Conservation (phyloP, 768 basidiomycete genomes). For the Pleurotus salmoneostramineus region DNA sequence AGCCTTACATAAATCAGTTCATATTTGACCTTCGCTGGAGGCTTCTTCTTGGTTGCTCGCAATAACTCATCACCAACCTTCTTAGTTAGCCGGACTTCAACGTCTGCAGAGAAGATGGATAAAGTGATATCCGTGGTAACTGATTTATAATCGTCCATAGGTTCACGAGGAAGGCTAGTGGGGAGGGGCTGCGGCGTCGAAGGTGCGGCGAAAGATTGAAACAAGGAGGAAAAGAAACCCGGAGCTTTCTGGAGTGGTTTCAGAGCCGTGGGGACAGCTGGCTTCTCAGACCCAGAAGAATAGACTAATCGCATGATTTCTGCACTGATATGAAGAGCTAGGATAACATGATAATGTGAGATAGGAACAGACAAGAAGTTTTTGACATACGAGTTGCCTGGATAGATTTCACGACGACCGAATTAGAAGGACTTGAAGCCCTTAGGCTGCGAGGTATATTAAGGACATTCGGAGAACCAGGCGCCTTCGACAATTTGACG, state of each 20-base stretch:
- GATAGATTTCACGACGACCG: slow-evolving; percentile 70
- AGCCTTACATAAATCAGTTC: slow-evolving; percentile 78
- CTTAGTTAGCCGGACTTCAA: slow-evolving; percentile 60
- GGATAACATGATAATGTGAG: not conserved
- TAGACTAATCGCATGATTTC: slow-evolving; percentile 82
- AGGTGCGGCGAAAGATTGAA: slow-evolving; percentile 24
- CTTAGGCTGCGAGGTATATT: slow-evolving; percentile 55
- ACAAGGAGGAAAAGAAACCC: slow-evolving; percentile 49
- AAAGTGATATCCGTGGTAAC: slow-evolving; percentile 55
- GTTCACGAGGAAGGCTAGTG: slow-evolving; percentile 27
- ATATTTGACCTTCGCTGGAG: slow-evolving; percentile 70
- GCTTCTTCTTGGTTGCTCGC: slow-evolving; percentile 93
- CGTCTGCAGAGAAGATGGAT: slow-evolving; percentile 63
- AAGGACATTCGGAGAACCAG: slow-evolving; percentile 46
- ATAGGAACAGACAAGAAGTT: not conserved
- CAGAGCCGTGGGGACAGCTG: slow-evolving; percentile 25
- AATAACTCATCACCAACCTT: slow-evolving; percentile 72
- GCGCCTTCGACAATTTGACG: slow-evolving; percentile 59
- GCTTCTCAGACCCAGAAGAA: slow-evolving; percentile 59
- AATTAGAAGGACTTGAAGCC: slow-evolving; percentile 47
- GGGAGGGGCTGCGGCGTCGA: slow-evolving; percentile 32
- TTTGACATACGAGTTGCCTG: slow-evolving; percentile 52
- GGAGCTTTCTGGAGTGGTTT: slow-evolving; percentile 28
- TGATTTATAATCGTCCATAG: slow-evolving; percentile 32
- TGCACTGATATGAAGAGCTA: slow-evolving; percentile 75